Evolutionary conservation across 495 filamentous ascomycete genomes (phyloP).

Genomic region (Cenococcum geophilum): DNA sequence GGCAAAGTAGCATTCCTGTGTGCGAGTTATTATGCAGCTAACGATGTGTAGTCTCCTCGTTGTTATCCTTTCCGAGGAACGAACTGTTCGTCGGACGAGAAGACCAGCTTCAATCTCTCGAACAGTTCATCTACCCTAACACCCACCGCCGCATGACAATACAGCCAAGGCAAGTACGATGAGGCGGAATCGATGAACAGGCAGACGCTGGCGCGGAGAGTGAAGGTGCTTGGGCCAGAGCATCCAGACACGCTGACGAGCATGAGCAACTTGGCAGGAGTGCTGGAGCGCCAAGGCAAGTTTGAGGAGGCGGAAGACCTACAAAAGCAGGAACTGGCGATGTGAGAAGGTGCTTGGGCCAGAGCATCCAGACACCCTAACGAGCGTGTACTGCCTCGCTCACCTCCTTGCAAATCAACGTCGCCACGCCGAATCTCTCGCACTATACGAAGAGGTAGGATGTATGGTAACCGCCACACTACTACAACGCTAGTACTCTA

Average conservation of each 20-base stretch:
- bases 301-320: slow-evolving; percentile 6
- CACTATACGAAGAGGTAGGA: slow-evolving; percentile 20
- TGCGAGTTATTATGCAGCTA: slow-evolving; percentile 2
- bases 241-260: slow-evolving; percentile 20
- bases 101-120: slow-evolving; percentile 10
- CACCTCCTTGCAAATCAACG: slow-evolving; percentile 14
- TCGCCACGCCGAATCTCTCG: slow-evolving; percentile 14
- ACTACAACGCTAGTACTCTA: neutral
- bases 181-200: slow-evolving; percentile 6
- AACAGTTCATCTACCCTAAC: slow-evolving; percentile 4
- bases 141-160: neutral
- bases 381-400: slow-evolving; percentile 20
- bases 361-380: slow-evolving; percentile 16
- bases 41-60: slow-evolving; percentile 4
- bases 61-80: slow-evolving; percentile 7
- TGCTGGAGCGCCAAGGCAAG: neutral
- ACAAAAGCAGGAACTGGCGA: slow-evolving; percentile 4
- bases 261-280: slow-evolving; percentile 13
- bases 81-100: slow-evolving; percentile 8
- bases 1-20: slow-evolving; percentile 1
- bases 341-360: slow-evolving; percentile 9
- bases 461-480: slow-evolving; percentile 3
- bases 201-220: slow-evolving; percentile 7
- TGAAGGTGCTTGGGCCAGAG: slow-evolving; percentile 10
- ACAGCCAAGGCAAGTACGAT: neutral